Percentiles rank a stretch among this genome's conserved stretches.
Evolutionary conservation across 768 basidiomycete species (phyloP).

Genomic region (Ramaria sp.): DNA sequence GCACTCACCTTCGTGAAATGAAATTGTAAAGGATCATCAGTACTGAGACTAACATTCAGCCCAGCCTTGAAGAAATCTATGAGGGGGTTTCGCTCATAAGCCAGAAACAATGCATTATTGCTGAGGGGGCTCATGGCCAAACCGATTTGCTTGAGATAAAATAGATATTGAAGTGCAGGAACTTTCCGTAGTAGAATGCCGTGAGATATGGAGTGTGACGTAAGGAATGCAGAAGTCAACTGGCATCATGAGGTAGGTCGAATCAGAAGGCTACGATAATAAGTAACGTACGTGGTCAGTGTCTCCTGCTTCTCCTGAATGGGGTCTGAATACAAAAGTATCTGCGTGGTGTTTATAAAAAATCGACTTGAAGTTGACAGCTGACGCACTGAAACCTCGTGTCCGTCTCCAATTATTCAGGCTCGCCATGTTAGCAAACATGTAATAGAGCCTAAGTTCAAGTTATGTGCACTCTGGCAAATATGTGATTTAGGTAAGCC

Average conservation of each 20-base stretch:
- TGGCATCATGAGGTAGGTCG: background rate
- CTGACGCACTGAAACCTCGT: slow-evolving; percentile 79
- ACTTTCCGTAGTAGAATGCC: slow-evolving; percentile 98
- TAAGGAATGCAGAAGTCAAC: slow-evolving; percentile 89
- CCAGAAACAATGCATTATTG: slow-evolving; percentile 94
- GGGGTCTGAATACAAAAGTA: slow-evolving; percentile 94
- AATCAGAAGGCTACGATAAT: background rate
- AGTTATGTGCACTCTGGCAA: background rate
- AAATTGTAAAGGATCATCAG: slow-evolving; percentile 93
- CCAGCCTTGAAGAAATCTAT: slow-evolving; percentile 96
- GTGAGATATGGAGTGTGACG: slow-evolving; percentile 96
- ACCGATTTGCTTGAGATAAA: slow-evolving; percentile 96
- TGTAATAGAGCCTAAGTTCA: slow-evolving; percentile 77
- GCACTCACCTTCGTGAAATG: slow-evolving; percentile 86
- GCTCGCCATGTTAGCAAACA: slow-evolving; percentile 94
- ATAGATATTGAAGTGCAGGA: slow-evolving; percentile 92
- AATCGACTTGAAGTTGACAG: background rate
- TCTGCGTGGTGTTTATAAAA: slow-evolving; percentile 34
- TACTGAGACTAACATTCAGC: slow-evolving; percentile 91
- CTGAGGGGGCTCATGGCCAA: slow-evolving; percentile 97
- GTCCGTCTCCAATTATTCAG: slow-evolving; percentile 85
- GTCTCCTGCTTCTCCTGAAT: slow-evolving; percentile 96
- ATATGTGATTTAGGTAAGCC: background rate
- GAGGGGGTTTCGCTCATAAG: slow-evolving; percentile 93
- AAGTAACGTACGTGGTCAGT: slow-evolving; percentile 56